Evolutionary conservation across 306 rosid genomes (phyloP).

Genomic region (Alnus rubra): DNA sequence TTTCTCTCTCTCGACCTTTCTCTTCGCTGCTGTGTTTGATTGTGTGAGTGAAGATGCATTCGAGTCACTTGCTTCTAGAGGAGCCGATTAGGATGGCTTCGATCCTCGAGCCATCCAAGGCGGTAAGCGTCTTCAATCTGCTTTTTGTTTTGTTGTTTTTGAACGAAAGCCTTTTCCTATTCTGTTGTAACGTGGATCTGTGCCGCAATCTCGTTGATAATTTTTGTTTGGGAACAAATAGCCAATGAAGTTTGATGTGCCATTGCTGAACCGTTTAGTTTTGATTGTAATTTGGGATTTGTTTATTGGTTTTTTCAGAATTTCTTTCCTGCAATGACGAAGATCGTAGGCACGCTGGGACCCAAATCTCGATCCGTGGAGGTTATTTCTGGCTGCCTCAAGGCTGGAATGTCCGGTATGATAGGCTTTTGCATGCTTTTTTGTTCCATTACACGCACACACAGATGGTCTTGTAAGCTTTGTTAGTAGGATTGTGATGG

Average conservation of each 20-base stretch:
- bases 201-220: too few species aligned
- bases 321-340: conserved; percentile 90
- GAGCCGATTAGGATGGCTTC: conserved; percentile 97
- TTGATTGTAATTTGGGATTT: background rate
- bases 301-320: conserved; percentile 42
- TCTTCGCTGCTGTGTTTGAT: conserved; percentile 6
- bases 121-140: conserved; percentile 44
- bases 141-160: background rate
- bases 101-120: conserved; percentile 85
- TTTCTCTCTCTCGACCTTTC: background rate
- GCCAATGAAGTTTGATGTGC: too few species aligned
- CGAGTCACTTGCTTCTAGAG: conserved; percentile 86
- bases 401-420: conserved; percentile 97
- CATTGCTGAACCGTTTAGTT: too few species aligned
- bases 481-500: background rate
- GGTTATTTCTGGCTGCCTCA: conserved; percentile 73
- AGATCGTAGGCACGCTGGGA: conserved; percentile 95
- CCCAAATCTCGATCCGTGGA: conserved; percentile 86
- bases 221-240: too few species aligned
- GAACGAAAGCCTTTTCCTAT: background rate
- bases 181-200: conserved; percentile 5
- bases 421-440: background rate
- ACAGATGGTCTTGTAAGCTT: background rate
- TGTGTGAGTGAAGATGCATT: conserved; percentile 66
- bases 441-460: background rate